phyloP scores from a whole-genome alignment of 805 yeast genomes.

The Middelhovenomyces tepae region DNA sequence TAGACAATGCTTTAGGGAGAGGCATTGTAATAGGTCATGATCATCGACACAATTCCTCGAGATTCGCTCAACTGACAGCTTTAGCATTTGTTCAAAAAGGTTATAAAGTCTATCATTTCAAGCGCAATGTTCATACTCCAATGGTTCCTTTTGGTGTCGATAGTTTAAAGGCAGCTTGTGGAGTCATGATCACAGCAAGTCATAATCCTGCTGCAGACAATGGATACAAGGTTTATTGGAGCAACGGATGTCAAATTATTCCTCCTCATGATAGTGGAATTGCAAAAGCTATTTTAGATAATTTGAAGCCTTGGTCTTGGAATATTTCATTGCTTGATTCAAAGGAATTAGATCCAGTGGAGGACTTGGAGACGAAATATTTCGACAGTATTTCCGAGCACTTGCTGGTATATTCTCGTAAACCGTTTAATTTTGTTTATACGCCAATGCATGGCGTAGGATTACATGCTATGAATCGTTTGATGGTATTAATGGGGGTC shows the following conservation, averaged over 20 bases:
- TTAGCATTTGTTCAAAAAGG: constrained; percentile 63
- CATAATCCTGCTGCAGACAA: constrained; percentile 50
- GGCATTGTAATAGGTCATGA: constrained; percentile 82
- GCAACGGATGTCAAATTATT: constrained; percentile 90
- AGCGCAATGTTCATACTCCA: constrained; percentile 65
- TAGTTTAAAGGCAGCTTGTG: constrained; percentile 53
- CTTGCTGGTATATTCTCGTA: too few species aligned
- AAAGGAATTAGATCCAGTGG: constrained; percentile 28
- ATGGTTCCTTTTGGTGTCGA: constrained; percentile 84
- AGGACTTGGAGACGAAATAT: constrained; percentile 12
- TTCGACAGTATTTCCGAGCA: constrained; percentile 7
- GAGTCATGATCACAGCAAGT: constrained; percentile 90
- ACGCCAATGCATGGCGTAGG: constrained; percentile 98
- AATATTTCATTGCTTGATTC: constrained; percentile 35
- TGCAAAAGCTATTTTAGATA: constrained; percentile 51
- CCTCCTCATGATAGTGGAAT: constrained; percentile 82
- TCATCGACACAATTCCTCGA: constrained; percentile 71
- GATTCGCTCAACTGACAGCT: constrained; percentile 74
- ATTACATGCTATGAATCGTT: constrained; percentile 42
- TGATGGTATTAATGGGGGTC: constrained; percentile 33
- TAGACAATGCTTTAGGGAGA: constrained; percentile 25
- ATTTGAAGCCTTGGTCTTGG: constrained; percentile 52
- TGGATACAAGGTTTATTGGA: constrained; percentile 91
- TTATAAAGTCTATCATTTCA: constrained; percentile 48
- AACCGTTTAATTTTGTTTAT: constrained; percentile 47